These are phyloP conservation scores for Calonectria pseudoturangicola DNA, from an alignment of 2,329 filamentous ascomycete species.

Conservation along the genomic window DNA sequence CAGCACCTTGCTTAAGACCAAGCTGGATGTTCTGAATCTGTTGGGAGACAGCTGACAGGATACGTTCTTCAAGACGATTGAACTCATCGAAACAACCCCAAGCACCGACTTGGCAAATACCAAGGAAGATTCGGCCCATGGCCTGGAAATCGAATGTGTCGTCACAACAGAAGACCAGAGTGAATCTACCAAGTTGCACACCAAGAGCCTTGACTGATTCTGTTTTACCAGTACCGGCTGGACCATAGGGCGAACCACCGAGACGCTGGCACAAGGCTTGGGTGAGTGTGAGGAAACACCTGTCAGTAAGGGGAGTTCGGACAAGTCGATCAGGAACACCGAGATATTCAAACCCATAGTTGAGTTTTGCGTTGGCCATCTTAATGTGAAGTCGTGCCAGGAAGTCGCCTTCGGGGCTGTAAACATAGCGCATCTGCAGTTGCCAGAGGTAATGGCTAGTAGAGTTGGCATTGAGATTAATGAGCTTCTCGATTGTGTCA, in stretches of 20 bases:
- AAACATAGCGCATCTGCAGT: conserved; percentile 97
- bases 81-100: conserved; percentile 99
- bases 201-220: conserved; percentile 99
- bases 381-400: conserved; percentile 89
- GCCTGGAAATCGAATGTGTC: conserved; percentile 99
- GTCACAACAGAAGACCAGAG: conserved; percentile 99
- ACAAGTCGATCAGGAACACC: conserved; percentile 97
- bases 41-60: conserved; percentile 97
- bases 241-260: conserved; percentile 97
- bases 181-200: conserved; percentile 96
- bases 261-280: conserved; percentile 96
- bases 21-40: conserved; percentile 99
- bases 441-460: conserved; percentile 93
- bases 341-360: conserved; percentile 98
- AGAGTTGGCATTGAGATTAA: conserved; percentile 82
- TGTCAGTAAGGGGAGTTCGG: conserved; percentile 95
- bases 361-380: conserved; percentile 97
- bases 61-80: conserved; percentile 98
- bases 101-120: conserved; percentile 98
- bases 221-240: conserved; percentile 98
- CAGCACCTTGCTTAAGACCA: conserved; percentile 88
- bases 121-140: conserved; percentile 99
- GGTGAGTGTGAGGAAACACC: conserved; percentile 98
- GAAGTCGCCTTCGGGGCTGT: conserved; percentile 86
- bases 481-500: conserved; percentile 91